A percentile compares a stretch with the other conserved stretches of the same genome.
Conservation (phyloP, 129 eudicot genomes). For the Tanacetum coccineum region DNA sequence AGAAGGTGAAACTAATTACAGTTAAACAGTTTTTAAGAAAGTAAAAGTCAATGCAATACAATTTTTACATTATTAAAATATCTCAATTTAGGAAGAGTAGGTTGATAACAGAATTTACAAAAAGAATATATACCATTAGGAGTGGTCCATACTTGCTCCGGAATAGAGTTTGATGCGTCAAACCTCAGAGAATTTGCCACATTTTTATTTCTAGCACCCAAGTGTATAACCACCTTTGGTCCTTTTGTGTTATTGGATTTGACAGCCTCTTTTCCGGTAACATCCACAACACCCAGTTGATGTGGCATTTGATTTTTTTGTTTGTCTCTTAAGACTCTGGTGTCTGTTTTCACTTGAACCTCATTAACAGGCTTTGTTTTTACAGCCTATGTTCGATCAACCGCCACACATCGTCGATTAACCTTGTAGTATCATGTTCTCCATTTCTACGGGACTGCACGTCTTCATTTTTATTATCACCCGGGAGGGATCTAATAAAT, state of each 20-base stretch:
- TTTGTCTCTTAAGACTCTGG: constrained; percentile 36
- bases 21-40: not conserved
- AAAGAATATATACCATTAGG: constrained; percentile 47
- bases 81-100: not conserved
- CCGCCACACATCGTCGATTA: constrained; percentile 41
- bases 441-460: constrained; percentile 34
- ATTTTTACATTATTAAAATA: not conserved
- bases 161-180: constrained; percentile 60
- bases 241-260: constrained; percentile 56
- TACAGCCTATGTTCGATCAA: constrained; percentile 36
- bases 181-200: constrained; percentile 55
- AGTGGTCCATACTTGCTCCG: constrained; percentile 47
- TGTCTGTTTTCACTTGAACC: constrained; percentile 38
- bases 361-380: constrained; percentile 51
- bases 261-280: constrained; percentile 36
- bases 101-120: not conserved
- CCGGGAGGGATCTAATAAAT: constrained; percentile 37
- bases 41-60: not conserved
- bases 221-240: constrained; percentile 87
- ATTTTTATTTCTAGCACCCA: constrained; percentile 65
- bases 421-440: constrained; percentile 45
- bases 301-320: constrained; percentile 46
- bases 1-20: not conserved
- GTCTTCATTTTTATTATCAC: constrained; percentile 48
- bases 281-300: constrained; percentile 29